phyloP scores from a whole-genome alignment of 2,329 filamentous ascomycete genomes.

The Dissoconium aciculare region DNA sequence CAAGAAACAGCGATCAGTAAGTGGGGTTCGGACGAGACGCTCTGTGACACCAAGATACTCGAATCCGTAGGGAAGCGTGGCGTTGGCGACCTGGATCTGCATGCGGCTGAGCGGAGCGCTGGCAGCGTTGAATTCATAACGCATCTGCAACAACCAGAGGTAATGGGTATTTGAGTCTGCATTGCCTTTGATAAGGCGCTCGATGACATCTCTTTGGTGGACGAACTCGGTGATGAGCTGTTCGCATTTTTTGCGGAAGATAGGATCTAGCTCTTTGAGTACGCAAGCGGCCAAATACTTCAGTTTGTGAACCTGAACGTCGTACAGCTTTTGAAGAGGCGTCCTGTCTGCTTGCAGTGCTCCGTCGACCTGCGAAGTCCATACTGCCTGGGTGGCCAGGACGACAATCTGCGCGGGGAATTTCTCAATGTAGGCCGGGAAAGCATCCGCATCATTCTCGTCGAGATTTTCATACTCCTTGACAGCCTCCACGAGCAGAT shows the following conservation, averaged over 20 bases:
- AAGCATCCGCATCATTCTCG: slow-evolving; percentile 51
- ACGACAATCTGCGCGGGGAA: slow-evolving; percentile 95
- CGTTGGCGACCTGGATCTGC: slow-evolving; percentile 92
- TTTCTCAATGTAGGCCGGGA: slow-evolving; percentile 65
- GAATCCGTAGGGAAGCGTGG: slow-evolving; percentile 87
- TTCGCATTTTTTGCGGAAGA: slow-evolving; percentile 91
- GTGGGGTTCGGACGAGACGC: slow-evolving; percentile 84
- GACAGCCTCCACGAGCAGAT: slow-evolving; percentile 74
- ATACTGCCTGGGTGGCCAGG: slow-evolving; percentile 80
- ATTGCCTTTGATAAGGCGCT: slow-evolving; percentile 63
- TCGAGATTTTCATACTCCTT: slow-evolving; percentile 60
- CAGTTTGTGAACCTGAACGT: slow-evolving; percentile 72
- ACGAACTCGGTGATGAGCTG: slow-evolving; percentile 98
- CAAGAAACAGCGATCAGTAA: slow-evolving; percentile 96
- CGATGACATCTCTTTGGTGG: slow-evolving; percentile 86
- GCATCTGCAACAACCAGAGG: slow-evolving; percentile 92
- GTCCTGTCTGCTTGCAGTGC: slow-evolving; percentile 57
- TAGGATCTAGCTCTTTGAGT: slow-evolving; percentile 70
- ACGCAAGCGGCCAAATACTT: slow-evolving; percentile 78
- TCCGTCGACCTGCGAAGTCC: slow-evolving; percentile 76
- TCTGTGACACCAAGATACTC: slow-evolving; percentile 96
- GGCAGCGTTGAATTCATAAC: slow-evolving; percentile 73
- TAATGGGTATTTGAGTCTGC: slow-evolving; percentile 68
- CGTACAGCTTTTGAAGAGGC: slow-evolving; percentile 55
- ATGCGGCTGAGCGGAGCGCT: slow-evolving; percentile 72